phyloP scores from a whole-genome alignment of 805 yeast genomes.

The Wickerhamomyces subpelliculosus region DNA sequence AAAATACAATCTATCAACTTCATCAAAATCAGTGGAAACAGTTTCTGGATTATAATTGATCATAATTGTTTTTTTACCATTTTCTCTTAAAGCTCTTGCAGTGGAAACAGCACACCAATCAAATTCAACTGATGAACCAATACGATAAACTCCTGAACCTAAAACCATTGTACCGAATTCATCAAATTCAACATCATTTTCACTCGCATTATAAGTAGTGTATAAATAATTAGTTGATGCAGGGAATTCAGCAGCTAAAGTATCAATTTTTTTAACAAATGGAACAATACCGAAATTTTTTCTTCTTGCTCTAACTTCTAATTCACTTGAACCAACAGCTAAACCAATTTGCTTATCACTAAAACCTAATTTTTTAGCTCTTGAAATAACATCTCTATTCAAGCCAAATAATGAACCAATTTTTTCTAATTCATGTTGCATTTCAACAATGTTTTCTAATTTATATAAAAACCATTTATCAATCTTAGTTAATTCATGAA shows the following conservation, averaged over 20 bases:
- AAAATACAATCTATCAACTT: slow-evolving; percentile 93
- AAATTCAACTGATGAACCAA: slow-evolving; percentile 96
- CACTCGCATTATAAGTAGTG: slow-evolving; percentile 90
- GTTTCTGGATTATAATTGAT: slow-evolving; percentile 98
- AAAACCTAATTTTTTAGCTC: slow-evolving; percentile 92
- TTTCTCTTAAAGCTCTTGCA: slow-evolving; percentile 85
- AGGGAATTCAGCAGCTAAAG: slow-evolving; percentile 98
- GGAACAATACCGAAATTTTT: slow-evolving; percentile 77
- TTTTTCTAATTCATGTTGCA: slow-evolving; percentile 74
- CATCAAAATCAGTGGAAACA: slow-evolving; percentile 96
- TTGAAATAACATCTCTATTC: slow-evolving; percentile 59
- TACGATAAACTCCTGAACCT: slow-evolving; percentile 99
- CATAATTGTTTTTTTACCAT: slow-evolving; percentile 90
- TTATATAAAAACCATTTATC: slow-evolving; percentile 95
- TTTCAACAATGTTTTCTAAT: slow-evolving; percentile 84
- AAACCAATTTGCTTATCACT: slow-evolving; percentile 89
- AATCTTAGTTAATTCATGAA: slow-evolving; percentile 86
- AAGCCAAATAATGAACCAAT: slow-evolving; percentile 52
- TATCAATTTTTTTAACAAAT: slow-evolving; percentile 93
- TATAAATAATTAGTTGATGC: slow-evolving; percentile 93
- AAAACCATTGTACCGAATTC: slow-evolving; percentile 91
- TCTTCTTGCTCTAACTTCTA: slow-evolving; percentile 77
- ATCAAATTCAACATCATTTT: slow-evolving; percentile 75
- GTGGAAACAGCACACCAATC: slow-evolving; percentile 99
- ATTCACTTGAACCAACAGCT: slow-evolving; percentile 67